Evolutionary conservation across 139 green algal species (phyloP), one percentile per base, ranked within the genome.

Genomic region (Micractinium sp.): DNA sequence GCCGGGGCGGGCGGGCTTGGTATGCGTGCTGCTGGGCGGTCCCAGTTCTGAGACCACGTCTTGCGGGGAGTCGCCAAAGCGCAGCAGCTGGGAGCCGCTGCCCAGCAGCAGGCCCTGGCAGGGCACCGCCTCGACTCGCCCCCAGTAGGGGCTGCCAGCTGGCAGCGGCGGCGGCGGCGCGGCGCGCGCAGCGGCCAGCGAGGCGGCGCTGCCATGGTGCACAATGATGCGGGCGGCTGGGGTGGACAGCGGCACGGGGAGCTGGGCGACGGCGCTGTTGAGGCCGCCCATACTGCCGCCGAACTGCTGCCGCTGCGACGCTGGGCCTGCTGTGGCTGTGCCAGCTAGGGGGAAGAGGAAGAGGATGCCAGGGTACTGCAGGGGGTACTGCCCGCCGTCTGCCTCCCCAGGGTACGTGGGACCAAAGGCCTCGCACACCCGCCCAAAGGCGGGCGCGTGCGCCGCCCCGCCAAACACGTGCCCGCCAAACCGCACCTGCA

Each of bases 21-120:
- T 83, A 77, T 73, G 81, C 47, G 39, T n/a, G 77, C 53, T 87
- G 75, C 35, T 74, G 41, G 93, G 93, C 41, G 47, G 63, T 19
- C 93, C 93, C 53, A 95, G 83, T 71, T 92, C 88, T 1, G 91
- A 78, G 80, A 91, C 89, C 3, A 94, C 90, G 69, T 95, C 93
- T 92, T 95, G 93, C 16, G 90, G 82, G 3, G 66, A 90, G 47
- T 89, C 90, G 3, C 92, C 92, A 78, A 95, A 94, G 23, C 71
- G 60, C 15, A 95, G 41, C 60, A 61, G 16, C 27, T 69, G 41
- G n/a, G 79, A 79, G 41, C 41, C 36, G 41, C 63, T 63, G 39
- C 41, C 63, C 1, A 87, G 47, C n/a, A 80, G 41, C n/a, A 90
- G 29, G 39, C 87, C 87, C n/a, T 82, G 87, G n/a, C 80, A n/a